Evolutionary conservation across 2,329 filamentous ascomycete species (phyloP).

Genomic region (Sporothrix brunneoviolacea): DNA sequence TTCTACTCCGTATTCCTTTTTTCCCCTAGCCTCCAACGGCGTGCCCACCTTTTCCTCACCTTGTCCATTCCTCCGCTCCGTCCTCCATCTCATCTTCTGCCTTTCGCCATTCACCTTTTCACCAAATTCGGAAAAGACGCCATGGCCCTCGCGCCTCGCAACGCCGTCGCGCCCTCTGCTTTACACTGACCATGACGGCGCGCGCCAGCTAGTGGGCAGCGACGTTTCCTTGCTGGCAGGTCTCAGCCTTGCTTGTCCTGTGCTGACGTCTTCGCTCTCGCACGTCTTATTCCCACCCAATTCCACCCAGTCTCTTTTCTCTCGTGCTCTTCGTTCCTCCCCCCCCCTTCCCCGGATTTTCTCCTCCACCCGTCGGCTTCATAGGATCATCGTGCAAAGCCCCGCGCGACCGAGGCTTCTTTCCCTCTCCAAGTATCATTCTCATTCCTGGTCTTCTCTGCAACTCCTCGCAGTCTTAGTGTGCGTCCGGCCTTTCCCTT

Average conservation of each 20-base stretch:
- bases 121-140: not conserved
- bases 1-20: not conserved
- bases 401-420: not conserved
- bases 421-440: not conserved
- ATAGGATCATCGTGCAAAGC: not conserved
- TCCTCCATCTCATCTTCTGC: too few relatives aligned
- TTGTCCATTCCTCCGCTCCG: too few relatives aligned
- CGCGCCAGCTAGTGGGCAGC: not conserved
- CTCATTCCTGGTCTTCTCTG: not conserved
- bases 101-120: not conserved
- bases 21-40: too few relatives aligned
- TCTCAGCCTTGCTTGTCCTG: too few relatives aligned
- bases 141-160: not conserved
- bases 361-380: constrained; percentile 7
- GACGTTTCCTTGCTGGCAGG: not conserved
- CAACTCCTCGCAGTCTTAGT: too few relatives aligned
- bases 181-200: not conserved
- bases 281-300: too few relatives aligned
- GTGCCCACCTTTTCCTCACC: too few relatives aligned
- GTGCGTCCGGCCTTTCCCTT: too few relatives aligned
- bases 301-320: not conserved
- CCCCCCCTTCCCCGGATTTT: constrained; percentile 7
- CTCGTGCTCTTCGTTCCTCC: not conserved
- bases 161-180: not conserved
- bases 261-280: too few relatives aligned